phyloP scores from a whole-genome alignment of 1,139 yeast species.

The Kodamaea anthophila region DNA sequence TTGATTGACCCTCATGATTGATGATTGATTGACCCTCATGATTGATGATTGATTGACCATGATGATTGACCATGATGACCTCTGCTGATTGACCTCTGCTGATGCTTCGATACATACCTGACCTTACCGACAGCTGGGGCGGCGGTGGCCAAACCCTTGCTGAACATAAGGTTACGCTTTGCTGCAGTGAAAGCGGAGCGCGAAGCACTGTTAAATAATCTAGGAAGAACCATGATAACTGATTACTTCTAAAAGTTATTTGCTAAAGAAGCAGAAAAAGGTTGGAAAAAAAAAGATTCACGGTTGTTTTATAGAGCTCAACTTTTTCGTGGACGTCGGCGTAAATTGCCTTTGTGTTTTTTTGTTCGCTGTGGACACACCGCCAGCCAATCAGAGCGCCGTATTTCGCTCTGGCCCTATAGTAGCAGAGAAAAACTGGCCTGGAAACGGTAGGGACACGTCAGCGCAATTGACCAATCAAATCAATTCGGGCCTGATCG shows the following conservation, averaged over 20 bases:
- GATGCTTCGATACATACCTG: constrained; percentile 87
- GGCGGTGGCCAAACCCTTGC: constrained; percentile 85
- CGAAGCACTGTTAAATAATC: constrained; percentile 78
- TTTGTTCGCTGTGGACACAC: constrained; percentile 1
- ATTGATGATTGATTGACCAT: too few relatives aligned
- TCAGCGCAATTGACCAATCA: constrained; percentile 1
- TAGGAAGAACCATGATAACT: constrained; percentile 65
- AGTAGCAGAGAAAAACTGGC: constrained; percentile 4
- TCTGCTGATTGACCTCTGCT: too few relatives aligned
- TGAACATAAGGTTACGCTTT: constrained; percentile 69
- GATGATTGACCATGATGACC: too few relatives aligned
- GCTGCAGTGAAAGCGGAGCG: constrained; percentile 90
- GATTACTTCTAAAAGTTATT: constrained; percentile 9
- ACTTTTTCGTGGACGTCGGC: constrained; percentile 6
- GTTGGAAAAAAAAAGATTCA: constrained; percentile 7
- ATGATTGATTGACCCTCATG: too few relatives aligned
- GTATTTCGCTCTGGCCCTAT: constrained; percentile 6
- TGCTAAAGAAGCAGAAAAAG: constrained; percentile 9
- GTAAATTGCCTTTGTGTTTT: constrained; percentile 2
- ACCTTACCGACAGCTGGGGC: constrained; percentile 82
- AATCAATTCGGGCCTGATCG: constrained; percentile 2
- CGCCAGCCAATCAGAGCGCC: constrained; percentile 5
- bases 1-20: too few relatives aligned
- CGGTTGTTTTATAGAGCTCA: constrained; percentile 7
- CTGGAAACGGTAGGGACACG: constrained; percentile 2